phyloP scores from a whole-genome alignment of 2,329 filamentous ascomycete genomes.

The Raffaelea albimanens region DNA sequence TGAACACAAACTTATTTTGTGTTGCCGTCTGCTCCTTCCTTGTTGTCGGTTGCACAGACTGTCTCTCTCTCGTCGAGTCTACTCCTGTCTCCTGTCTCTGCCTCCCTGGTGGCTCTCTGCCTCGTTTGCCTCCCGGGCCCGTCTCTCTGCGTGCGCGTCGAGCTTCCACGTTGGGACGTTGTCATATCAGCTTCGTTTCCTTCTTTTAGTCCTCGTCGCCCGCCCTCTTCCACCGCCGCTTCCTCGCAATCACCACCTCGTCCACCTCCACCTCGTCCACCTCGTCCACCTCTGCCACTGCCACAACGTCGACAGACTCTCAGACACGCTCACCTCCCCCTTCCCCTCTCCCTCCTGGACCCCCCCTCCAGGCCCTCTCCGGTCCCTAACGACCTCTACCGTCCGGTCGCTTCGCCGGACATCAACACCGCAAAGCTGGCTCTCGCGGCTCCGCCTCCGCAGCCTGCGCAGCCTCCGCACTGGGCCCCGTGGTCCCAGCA shows the following conservation, averaged over 20 bases:
- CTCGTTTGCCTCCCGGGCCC: no score
- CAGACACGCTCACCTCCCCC: no score
- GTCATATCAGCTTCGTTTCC: no score
- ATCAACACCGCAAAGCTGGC: conserved; percentile 31
- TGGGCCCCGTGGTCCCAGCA: conserved; percentile 50
- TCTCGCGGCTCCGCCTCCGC: conserved; percentile 34
- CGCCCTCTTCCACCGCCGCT: background rate
- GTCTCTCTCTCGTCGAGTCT: no score
- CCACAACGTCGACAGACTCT: no score
- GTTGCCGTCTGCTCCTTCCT: no score
- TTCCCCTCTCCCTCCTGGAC: background rate
- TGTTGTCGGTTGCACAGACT: no score
- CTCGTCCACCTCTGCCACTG: background rate
- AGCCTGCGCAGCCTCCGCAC: conserved; percentile 29
- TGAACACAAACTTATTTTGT: background rate
- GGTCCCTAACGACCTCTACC: background rate
- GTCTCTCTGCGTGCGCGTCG: no score
- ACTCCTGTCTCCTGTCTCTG: no score
- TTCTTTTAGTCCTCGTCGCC: no score
- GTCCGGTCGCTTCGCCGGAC: conserved; percentile 4
- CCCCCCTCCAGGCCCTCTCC: conserved; percentile 18
- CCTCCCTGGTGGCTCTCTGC: no score
- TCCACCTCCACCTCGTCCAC: conserved; percentile 2
- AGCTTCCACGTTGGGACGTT: no score
- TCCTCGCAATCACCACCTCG: conserved; percentile 2